phyloP scores from a whole-genome alignment of 345 rosid species.

The Physaria fendleri region DNA sequence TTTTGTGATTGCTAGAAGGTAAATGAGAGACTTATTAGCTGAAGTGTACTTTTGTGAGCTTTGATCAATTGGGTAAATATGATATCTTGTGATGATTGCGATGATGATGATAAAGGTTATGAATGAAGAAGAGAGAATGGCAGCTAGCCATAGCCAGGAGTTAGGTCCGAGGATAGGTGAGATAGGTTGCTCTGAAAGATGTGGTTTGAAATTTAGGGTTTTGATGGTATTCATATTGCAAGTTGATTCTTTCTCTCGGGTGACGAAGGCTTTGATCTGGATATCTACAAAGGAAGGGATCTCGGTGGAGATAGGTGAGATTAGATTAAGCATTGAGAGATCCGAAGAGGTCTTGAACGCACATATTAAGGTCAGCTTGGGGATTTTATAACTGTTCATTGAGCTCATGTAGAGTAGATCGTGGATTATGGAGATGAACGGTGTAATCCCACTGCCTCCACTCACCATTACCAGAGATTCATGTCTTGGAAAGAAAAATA shows the following conservation, averaged over 20 bases:
- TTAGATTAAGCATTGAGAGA: conserved; percentile 59
- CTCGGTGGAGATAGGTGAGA: conserved; percentile 39
- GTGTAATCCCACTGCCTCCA: conserved; percentile 82
- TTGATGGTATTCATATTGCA: conserved; percentile 8
- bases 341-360: conserved; percentile 54
- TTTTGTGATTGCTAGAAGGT: conserved; percentile 31
- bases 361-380: conserved; percentile 41
- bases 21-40: conserved; percentile 26
- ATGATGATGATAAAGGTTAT: conserved; percentile 45
- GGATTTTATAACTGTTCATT: conserved; percentile 27
- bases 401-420: conserved; percentile 41
- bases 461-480: conserved; percentile 61
- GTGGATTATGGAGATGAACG: conserved; percentile 62
- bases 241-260: conserved; percentile 41
- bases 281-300: conserved; percentile 32
- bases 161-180: conserved; percentile 60
- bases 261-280: conserved; percentile 60
- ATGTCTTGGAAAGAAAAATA: conserved; percentile 30
- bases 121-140: conserved; percentile 61
- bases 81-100: conserved; percentile 49
- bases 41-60: conserved; percentile 20
- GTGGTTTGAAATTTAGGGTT: conserved; percentile 57
- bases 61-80: conserved; percentile 52
- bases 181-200: conserved; percentile 42
- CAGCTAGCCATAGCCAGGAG: conserved; percentile 69